phyloP scores from a whole-genome alignment of 2,329 filamentous ascomycete species.

The Myriosclerotinia curreyana region DNA sequence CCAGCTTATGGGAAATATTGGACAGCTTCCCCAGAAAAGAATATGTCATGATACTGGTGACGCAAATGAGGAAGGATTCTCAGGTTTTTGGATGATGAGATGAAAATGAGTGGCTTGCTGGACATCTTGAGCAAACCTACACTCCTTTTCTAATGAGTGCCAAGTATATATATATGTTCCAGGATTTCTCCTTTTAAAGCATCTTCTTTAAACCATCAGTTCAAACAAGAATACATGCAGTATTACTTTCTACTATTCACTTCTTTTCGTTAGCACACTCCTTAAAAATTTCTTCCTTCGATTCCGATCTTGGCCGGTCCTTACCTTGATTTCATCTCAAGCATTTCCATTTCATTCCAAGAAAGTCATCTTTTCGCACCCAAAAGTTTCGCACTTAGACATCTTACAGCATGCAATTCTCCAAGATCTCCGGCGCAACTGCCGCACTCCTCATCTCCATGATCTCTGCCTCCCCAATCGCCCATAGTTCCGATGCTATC shows the following conservation, averaged over 20 bases:
- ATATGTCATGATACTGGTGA: conserved; percentile 4
- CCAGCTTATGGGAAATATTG: not conserved
- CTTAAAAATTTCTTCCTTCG: not conserved
- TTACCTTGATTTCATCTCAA: not conserved
- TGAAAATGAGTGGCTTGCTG: not conserved
- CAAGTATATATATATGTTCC: conserved; percentile 5
- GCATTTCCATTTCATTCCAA: not conserved
- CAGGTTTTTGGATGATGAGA: not conserved
- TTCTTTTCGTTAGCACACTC: not conserved
- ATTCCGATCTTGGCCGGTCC: not conserved
- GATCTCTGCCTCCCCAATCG: conserved; percentile 13
- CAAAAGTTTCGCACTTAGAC: not conserved
- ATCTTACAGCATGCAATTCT: conserved; percentile 10
- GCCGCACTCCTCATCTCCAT: conserved; percentile 13
- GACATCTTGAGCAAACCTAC: not conserved
- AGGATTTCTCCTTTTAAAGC: not conserved
- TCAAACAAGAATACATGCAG: not conserved
- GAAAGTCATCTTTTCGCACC: no score
- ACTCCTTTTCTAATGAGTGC: not conserved
- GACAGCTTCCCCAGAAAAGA: not conserved
- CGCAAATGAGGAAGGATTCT: not conserved
- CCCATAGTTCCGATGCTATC: not conserved
- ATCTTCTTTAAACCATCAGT: not conserved
- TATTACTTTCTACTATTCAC: not conserved
- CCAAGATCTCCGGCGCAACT: conserved; percentile 13